Evolutionary conservation across 495 filamentous ascomycete genomes (phyloP).

Genomic region (Penicillium cinerascens): DNA sequence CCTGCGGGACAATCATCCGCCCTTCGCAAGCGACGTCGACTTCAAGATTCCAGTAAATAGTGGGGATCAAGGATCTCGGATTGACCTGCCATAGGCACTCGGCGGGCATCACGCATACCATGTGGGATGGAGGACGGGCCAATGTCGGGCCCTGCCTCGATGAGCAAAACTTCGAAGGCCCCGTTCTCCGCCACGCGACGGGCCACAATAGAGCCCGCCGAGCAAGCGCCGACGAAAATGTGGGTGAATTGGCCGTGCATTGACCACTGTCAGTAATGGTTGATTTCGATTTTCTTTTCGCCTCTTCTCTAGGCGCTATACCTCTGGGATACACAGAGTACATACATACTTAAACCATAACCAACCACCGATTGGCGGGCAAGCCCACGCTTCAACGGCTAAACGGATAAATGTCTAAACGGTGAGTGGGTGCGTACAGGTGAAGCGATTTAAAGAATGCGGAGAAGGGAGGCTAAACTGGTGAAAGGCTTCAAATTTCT

Average conservation of each 20-base stretch:
- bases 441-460: neutral
- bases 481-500: neutral
- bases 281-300: neutral
- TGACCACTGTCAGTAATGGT: neutral
- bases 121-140: neutral
- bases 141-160: slow-evolving; percentile 3
- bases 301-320: neutral
- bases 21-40: neutral
- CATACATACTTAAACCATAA: neutral
- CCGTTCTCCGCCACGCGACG: slow-evolving; percentile 1
- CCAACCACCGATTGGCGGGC: neutral
- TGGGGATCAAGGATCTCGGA: slow-evolving; percentile 1
- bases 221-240: slow-evolving; percentile 1
- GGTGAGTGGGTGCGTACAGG: too few relatives aligned
- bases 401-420: neutral
- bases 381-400: neutral
- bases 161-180: neutral
- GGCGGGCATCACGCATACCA: neutral
- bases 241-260: slow-evolving; percentile 4
- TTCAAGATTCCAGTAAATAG: slow-evolving; percentile 1
- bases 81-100: slow-evolving; percentile 1
- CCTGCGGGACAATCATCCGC: slow-evolving; percentile 4
- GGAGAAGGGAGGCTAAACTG: slow-evolving; percentile 1
- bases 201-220: slow-evolving; percentile 3
- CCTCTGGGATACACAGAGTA: neutral